Evolutionary conservation across 495 filamentous ascomycete species (phyloP).

Genomic region (Aspergillus coremiiformis): DNA sequence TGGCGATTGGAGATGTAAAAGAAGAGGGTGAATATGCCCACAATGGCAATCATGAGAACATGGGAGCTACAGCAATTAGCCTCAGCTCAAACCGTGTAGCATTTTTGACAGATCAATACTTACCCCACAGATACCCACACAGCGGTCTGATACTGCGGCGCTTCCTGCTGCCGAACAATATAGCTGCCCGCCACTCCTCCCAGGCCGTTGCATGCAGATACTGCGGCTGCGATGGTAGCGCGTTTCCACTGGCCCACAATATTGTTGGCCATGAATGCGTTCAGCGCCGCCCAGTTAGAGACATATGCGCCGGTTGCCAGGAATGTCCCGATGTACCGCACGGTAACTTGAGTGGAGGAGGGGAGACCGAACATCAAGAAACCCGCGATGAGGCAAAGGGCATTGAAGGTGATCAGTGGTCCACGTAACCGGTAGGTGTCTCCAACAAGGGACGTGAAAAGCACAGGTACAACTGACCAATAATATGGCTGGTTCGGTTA

Average conservation of each 20-base stretch:
- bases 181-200: slow-evolving; percentile 72
- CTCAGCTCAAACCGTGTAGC: background rate
- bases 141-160: slow-evolving; percentile 61
- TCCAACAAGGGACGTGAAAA: slow-evolving; percentile 60
- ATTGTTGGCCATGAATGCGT: slow-evolving; percentile 66
- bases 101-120: slow-evolving; percentile 3
- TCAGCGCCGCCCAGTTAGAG: slow-evolving; percentile 72
- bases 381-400: slow-evolving; percentile 59
- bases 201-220: slow-evolving; percentile 64
- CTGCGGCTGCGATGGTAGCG: slow-evolving; percentile 59
- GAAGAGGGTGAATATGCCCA: slow-evolving; percentile 51
- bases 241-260: slow-evolving; percentile 72
- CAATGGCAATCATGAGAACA: slow-evolving; percentile 56
- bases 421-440: slow-evolving; percentile 60
- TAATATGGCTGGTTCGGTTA: slow-evolving; percentile 53
- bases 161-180: slow-evolving; percentile 61
- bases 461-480: slow-evolving; percentile 62
- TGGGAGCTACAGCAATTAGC: slow-evolving; percentile 36
- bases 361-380: slow-evolving; percentile 68
- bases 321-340: slow-evolving; percentile 67
- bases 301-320: slow-evolving; percentile 73
- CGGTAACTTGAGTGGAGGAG: slow-evolving; percentile 50
- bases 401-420: slow-evolving; percentile 68
- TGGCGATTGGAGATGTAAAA: slow-evolving; percentile 54
- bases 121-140: slow-evolving; percentile 66